Conservation (phyloP, 352 stramenopile species). For the Pseudoperonospora humuli region DNA sequence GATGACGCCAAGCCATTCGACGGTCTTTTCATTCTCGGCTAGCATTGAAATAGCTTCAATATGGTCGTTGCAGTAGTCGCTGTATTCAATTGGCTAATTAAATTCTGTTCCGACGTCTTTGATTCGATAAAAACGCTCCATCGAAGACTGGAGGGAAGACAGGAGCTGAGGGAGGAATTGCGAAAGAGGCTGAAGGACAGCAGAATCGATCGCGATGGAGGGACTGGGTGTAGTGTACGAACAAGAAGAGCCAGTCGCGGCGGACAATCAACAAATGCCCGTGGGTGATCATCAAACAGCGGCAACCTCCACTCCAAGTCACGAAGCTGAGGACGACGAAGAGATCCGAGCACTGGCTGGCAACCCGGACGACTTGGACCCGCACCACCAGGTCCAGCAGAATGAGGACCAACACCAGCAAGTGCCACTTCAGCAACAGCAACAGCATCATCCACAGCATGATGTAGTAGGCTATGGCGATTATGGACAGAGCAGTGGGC, state of each 20-base stretch:
- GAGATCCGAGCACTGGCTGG: constrained; percentile 54
- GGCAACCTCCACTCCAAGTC: background rate
- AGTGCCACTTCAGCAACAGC: no score
- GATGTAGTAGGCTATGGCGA: constrained; percentile 15
- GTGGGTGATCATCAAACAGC: constrained; percentile 3
- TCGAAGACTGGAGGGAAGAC: constrained; percentile 16
- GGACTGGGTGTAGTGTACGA: constrained; percentile 70
- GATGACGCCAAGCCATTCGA: no score
- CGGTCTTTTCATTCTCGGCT: no score
- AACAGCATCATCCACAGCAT: constrained; percentile 22
- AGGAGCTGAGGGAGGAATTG: constrained; percentile 1
- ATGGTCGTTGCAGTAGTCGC: background rate
- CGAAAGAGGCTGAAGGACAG: constrained; percentile 13
- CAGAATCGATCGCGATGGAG: constrained; percentile 35
- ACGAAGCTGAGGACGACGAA: constrained; percentile 50
- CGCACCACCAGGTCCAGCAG: constrained; percentile 13
- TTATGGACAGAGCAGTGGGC: constrained; percentile 26
- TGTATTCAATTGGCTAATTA: background rate
- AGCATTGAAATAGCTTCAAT: background rate
- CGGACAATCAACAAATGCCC: constrained; percentile 16
- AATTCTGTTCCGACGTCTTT: background rate
- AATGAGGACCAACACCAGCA: constrained; percentile 5
- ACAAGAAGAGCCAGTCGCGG: constrained; percentile 47
- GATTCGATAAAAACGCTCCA: constrained; percentile 6
- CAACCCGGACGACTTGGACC: constrained; percentile 43